Percentiles rank a stretch among this genome's conserved stretches.
Conservation (phyloP, 768 basidiomycete species). For the Tulasnella sp. region DNA sequence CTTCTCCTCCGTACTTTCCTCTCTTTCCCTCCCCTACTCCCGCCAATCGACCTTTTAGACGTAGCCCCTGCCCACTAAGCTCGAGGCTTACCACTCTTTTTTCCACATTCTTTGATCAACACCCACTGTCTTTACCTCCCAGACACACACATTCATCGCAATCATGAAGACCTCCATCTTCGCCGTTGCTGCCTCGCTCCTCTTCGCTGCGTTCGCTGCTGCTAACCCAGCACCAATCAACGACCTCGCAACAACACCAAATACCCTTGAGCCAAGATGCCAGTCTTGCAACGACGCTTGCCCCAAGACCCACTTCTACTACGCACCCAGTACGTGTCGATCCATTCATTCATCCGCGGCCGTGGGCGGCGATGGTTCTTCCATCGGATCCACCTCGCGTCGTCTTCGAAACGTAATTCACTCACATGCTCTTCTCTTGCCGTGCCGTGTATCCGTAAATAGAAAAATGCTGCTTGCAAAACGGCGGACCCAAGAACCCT, state of each 20-base stretch:
- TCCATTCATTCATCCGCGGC: neutral
- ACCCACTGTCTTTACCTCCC: conserved; percentile 2
- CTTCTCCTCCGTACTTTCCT: neutral
- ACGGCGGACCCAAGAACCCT: conserved; percentile 19
- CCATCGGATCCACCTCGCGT: neutral
- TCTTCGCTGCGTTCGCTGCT: conserved; percentile 15
- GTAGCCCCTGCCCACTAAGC: conserved; percentile 14
- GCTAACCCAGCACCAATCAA: neutral
- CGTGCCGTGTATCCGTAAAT: neutral
- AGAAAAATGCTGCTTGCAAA: conserved; percentile 28
- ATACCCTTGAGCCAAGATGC: neutral
- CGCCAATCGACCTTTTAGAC: neutral
- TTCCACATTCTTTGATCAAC: neutral
- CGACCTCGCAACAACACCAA: neutral
- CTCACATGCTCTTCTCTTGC: neutral
- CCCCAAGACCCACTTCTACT: conserved; percentile 25
- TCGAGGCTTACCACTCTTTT: conserved; percentile 23
- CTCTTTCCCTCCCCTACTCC: neutral
- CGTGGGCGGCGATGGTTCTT: neutral
- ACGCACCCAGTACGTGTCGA: conserved; percentile 12
- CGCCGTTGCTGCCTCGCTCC: neutral
- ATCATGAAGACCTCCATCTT: conserved; percentile 25
- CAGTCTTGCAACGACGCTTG: neutral
- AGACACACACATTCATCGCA: neutral
- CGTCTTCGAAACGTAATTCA: neutral